Evolutionary conservation across 169 alveolate species (phyloP), one percentile per base, ranked within the genome.

Genomic region (Plasmodium vivax): DNA sequence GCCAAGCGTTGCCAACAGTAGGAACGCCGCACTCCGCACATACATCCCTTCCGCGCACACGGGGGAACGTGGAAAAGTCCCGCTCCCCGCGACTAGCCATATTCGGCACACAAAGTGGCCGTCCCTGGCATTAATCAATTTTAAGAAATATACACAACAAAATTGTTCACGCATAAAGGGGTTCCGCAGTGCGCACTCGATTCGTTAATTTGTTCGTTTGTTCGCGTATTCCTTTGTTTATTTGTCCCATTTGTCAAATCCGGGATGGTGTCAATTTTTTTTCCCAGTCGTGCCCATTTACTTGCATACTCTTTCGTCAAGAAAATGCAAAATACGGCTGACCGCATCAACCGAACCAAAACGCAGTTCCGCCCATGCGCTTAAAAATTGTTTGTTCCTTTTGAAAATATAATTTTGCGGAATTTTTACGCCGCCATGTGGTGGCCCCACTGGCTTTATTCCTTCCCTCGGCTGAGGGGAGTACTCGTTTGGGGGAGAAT

Each of bases 181-280:
- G 27, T 23, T 51, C 62, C 62, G 27, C 62, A 51, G 23, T 14
- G 62, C 62, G 27, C 62, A 19, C 62, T 51, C 23, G 62, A 51
- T 51, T 16, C 27, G 9, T 51, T 51, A 51, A 51, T 12, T 51
- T 16, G 27, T 51, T 51, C 2, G 9, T 51, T 51, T 51, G 62
- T 51, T 12, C 23, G 23, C 62, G 3, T 51, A 16, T 62, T 16
- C 72, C 2, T 56, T 62, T 62, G 77, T 68, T 68, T 68, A 19
- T 68, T 68, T 68, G 77, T 68, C 27, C 77, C 77, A 68, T 68
- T 68, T 68, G 77, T 68, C 77, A 68, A 68, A 68, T 30, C 38
- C 9, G 12, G 77, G 77, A 68, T 68, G 38, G 27, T 68, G 77
- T 68, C n/a, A 68, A 68, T 68, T 68, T 23, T 68, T 68, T 68